Base-by-base conservation (phyloP, 2,329 filamentous ascomycete genomes). In the Fusarium transvaalense region DNA sequence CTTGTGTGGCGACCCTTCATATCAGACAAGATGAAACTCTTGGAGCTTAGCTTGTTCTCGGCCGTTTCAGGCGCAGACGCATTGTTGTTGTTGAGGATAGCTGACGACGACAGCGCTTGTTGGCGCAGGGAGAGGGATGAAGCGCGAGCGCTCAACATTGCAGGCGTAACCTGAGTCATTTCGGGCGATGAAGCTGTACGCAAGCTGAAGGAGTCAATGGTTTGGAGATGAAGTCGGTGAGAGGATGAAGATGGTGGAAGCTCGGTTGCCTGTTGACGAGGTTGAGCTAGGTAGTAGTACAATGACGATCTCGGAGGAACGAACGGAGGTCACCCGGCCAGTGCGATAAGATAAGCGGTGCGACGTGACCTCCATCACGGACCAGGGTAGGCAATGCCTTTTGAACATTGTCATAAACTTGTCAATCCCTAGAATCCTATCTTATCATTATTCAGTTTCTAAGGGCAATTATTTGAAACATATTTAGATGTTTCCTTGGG, bases 21-120 rank as follows among this genome's bases (percentile, higher is more conserved):
- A 66, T 81, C 79, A 61, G 78, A 76, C 23, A 81, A 68, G 12
- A 87, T 71, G 78, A 89, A 88, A 84, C 82, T 84, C 64, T 74
- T 77, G 21, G 76, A 72, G 46, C 47, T 56, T 19, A 65, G 60
- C 25, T 43, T 60, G 41, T 55, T 12, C 23, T 57, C 56, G 31
- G 12, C 51, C 29, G 70, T 68, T 43, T 72, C 73, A 17, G 75
- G 66, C 57, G 75, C 68, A 17, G 69, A 69, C 59, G 78, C 74
- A 27, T 71, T 65, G 61, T 75, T 47, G 10, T 34, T 75, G 64
- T 76, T 55, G 19, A 61, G 43, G 6, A 56, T 50, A 29, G 56
- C 39, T 31, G 71, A 70, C 74, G 56, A 76, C 75, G 57, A 76
- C 72, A 61, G 75, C 23, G 79, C 76, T 32, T 78, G 75, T 53